Percentiles rank a stretch among this genome's conserved stretches.
phyloP scores from a whole-genome alignment of 139 green algal species.

The Auxenochlorella pyrenoidosa region DNA sequence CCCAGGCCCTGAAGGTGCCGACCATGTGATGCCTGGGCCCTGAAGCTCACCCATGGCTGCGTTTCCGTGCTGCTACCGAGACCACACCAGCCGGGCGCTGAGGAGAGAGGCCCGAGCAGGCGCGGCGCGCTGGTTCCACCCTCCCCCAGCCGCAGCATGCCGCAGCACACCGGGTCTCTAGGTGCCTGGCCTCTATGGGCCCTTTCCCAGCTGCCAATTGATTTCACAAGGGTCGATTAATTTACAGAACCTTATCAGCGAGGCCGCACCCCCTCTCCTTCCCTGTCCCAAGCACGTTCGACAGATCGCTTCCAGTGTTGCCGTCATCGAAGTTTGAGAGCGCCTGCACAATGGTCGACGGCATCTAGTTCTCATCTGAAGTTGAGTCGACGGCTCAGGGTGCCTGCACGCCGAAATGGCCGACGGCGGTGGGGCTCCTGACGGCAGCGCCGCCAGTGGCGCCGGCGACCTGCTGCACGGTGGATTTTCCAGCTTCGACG shows the following conservation, averaged over 20 bases:
- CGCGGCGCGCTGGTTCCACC: neutral
- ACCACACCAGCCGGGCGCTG: slow-evolving; percentile 2
- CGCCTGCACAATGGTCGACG: neutral
- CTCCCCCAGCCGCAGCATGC: neutral
- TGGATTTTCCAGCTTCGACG: slow-evolving; percentile 33
- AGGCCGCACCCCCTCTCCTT: no score
- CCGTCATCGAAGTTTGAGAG: no score
- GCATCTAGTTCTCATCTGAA: no score
- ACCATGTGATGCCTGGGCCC: neutral
- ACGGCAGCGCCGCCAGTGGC: neutral
- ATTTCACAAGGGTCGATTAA: no score
- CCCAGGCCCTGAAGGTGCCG: neutral
- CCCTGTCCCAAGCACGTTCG: no score
- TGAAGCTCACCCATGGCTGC: slow-evolving; percentile 11
- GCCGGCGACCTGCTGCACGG: slow-evolving; percentile 20
- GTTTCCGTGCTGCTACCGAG: neutral
- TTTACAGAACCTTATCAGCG: no score
- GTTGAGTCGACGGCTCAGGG: neutral
- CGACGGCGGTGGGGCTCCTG: neutral
- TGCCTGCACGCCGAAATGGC: neutral
- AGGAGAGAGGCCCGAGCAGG: neutral
- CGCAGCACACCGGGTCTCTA: no score
- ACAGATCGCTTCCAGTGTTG: no score
- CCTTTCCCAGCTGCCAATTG: no score
- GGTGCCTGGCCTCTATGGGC: no score